phyloP scores from a whole-genome alignment of 345 rosid species.

The Pseudoturritis turrita region DNA sequence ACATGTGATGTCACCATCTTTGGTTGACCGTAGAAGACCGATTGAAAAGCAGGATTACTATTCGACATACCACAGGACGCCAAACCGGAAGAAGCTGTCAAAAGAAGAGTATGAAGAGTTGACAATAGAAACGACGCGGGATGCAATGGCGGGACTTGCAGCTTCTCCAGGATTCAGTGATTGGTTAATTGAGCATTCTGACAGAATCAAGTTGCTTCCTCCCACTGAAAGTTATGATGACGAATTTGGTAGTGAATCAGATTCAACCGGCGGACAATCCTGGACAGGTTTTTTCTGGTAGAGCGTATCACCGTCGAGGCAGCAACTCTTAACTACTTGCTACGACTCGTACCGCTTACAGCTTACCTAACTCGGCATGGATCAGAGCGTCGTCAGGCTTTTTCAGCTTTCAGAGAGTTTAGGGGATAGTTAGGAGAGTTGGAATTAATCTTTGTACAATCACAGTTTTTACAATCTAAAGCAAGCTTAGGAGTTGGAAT shows the following conservation, averaged over 20 bases:
- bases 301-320: not conserved
- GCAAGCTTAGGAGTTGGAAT: not conserved
- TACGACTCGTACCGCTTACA: not conserved
- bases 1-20: slow-evolving; percentile 39
- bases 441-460: slow-evolving; percentile 14
- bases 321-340: not conserved
- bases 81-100: slow-evolving; percentile 48
- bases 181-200: slow-evolving; percentile 74
- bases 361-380: not conserved
- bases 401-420: not conserved
- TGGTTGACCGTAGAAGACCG: slow-evolving; percentile 1
- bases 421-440: not conserved
- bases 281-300: slow-evolving; percentile 21
- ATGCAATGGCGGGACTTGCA: slow-evolving; percentile 59
- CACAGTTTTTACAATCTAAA: not conserved
- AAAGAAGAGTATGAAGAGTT: slow-evolving; percentile 78
- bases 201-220: slow-evolving; percentile 57
- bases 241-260: slow-evolving; percentile 58
- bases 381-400: not conserved
- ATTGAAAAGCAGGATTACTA: slow-evolving; percentile 41
- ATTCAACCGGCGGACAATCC: slow-evolving; percentile 46
- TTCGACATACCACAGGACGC: slow-evolving; percentile 67
- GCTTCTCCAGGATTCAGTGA: slow-evolving; percentile 70
- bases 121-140: slow-evolving; percentile 57
- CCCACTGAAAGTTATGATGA: slow-evolving; percentile 52